Percentiles rank a stretch among this genome's conserved stretches.
phyloP scores from a whole-genome alignment of 345 rosid genomes.

The Citropsis articulata region DNA sequence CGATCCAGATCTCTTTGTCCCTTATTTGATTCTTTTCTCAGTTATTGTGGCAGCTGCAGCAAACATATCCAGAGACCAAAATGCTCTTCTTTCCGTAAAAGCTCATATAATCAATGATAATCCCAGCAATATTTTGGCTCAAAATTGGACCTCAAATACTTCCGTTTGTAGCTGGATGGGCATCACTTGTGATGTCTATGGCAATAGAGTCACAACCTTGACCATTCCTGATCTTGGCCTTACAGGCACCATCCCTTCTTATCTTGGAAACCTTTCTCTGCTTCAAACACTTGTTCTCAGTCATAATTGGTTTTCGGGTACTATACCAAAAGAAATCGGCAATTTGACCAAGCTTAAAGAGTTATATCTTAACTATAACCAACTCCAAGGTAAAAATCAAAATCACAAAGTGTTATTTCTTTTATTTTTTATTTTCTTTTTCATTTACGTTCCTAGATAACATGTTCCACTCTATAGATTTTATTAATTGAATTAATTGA shows the following conservation, averaged over 20 bases:
- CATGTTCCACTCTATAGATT: too few relatives aligned
- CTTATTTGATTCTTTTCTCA: not conserved
- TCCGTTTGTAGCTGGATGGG: not conserved
- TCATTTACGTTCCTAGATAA: too few relatives aligned
- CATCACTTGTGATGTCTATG: not conserved
- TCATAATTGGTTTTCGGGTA: not conserved
- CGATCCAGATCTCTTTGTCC: not conserved
- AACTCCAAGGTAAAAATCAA: too few relatives aligned
- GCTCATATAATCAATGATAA: not conserved
- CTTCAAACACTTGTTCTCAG: not conserved
- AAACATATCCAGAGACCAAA: not conserved
- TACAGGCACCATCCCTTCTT: conserved; percentile 12
- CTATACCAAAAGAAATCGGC: too few relatives aligned
- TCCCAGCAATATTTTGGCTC: not conserved
- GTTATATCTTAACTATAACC: too few relatives aligned
- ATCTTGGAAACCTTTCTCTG: not conserved
- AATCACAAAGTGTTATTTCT: too few relatives aligned
- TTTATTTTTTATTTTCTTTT: too few relatives aligned
- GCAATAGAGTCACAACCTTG: not conserved
- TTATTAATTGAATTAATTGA: too few relatives aligned
- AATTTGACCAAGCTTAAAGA: too few relatives aligned
- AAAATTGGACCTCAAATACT: not conserved
- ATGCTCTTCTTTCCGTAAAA: not conserved
- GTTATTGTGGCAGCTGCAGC: not conserved
- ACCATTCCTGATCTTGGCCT: conserved; percentile 11